phyloP scores from a whole-genome alignment of 2,329 filamentous ascomycete species.

The Ramularia collo-cygni region DNA sequence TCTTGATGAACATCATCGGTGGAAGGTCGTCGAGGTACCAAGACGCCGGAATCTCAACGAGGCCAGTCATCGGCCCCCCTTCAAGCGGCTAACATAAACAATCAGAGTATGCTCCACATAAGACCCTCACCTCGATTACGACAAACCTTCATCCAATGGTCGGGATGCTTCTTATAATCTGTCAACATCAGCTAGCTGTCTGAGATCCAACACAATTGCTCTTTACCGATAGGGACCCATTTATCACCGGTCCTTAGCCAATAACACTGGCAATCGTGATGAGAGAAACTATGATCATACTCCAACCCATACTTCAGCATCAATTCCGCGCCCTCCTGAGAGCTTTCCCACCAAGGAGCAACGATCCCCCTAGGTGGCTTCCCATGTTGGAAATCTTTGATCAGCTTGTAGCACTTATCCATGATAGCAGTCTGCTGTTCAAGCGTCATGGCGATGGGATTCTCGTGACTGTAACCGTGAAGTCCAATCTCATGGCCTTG shows the following conservation, averaged over 20 bases:
- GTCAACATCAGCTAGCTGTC: background rate
- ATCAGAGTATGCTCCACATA: too few relatives aligned
- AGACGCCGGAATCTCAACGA: conserved; percentile 59
- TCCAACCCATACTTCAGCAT: conserved; percentile 61
- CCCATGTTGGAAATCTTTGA: conserved; percentile 61
- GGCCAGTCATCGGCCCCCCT: conserved; percentile 52
- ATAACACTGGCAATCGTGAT: conserved; percentile 59
- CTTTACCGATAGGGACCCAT: conserved; percentile 54
- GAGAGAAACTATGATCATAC: conserved; percentile 62
- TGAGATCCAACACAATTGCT: too few relatives aligned
- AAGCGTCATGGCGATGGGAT: conserved; percentile 62
- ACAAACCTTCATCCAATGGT: conserved; percentile 41
- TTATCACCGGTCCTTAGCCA: conserved; percentile 57
- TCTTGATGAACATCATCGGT: conserved; percentile 68
- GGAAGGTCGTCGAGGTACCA: conserved; percentile 56
- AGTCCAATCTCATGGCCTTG: conserved; percentile 60
- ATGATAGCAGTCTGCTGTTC: conserved; percentile 72
- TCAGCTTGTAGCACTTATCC: conserved; percentile 64
- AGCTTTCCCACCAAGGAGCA: conserved; percentile 70
- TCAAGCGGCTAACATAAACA: conserved; percentile 54
- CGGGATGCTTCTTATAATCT: conserved; percentile 56
- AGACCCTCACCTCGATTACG: too few relatives aligned
- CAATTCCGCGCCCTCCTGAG: conserved; percentile 59
- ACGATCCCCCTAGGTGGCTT: conserved; percentile 67
- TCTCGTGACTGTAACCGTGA: conserved; percentile 70